These are phyloP conservation scores for Backusella australiensis DNA, from an alignment of 192 early-diverging fungal species.

Conservation along the genomic window DNA sequence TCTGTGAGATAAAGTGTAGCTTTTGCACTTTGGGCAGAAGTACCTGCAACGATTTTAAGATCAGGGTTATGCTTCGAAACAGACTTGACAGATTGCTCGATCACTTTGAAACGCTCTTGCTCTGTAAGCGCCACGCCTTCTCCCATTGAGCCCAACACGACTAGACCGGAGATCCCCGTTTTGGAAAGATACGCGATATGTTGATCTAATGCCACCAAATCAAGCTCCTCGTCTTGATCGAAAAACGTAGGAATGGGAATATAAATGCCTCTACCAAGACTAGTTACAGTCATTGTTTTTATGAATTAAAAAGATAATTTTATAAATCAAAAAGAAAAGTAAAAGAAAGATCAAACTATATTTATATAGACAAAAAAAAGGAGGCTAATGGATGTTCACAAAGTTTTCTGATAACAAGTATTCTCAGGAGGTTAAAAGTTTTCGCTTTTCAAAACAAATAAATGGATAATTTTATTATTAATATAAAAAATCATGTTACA, in stretches of 20 bases:
- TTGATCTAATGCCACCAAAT: slow-evolving; percentile 29
- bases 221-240: slow-evolving; percentile 36
- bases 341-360: not conserved
- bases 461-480: not conserved
- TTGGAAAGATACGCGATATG: slow-evolving; percentile 29
- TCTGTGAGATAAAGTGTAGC: slow-evolving; percentile 25
- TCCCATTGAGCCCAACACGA: slow-evolving; percentile 35
- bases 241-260: slow-evolving; percentile 40
- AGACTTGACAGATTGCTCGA: slow-evolving; percentile 17
- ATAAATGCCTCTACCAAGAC: slow-evolving; percentile 25
- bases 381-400: no score
- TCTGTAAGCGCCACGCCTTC: slow-evolving; percentile 35
- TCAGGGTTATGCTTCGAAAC: slow-evolving; percentile 22
- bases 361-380: not conserved
- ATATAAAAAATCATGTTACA: not conserved
- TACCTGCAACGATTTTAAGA: slow-evolving; percentile 28
- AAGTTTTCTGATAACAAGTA: not conserved
- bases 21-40: slow-evolving; percentile 26
- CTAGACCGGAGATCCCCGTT: slow-evolving; percentile 32
- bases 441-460: not conserved
- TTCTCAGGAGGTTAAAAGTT: not conserved
- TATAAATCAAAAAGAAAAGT: not conserved
- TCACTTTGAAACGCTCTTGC: slow-evolving; percentile 23
- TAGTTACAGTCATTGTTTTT: slow-evolving; percentile 5
- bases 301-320: not conserved